Evolutionary conservation across 257 asterid species (phyloP).

Genomic region (Prunella vulgaris): DNA sequence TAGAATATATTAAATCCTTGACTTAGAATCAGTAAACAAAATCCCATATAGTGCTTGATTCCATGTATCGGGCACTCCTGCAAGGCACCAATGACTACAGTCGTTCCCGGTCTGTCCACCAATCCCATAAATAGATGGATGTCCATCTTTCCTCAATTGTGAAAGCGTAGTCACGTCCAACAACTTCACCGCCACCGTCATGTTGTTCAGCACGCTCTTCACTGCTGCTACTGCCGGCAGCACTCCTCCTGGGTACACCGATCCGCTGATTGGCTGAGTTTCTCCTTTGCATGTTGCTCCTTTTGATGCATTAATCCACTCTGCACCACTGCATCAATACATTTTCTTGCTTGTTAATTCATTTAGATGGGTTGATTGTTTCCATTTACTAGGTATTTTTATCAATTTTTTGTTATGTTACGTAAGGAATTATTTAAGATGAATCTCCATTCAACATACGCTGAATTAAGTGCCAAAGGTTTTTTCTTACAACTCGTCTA

Average conservation of each 20-base stretch:
- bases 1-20: conserved; percentile 3
- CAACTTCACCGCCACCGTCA: conserved; percentile 43
- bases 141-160: conserved; percentile 71
- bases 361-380: too few relatives aligned
- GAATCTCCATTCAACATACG: too few relatives aligned
- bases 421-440: too few relatives aligned
- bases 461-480: too few relatives aligned
- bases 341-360: not conserved
- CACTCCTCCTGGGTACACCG: conserved; percentile 46
- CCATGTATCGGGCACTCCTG: conserved; percentile 74
- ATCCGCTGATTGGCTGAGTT: conserved; percentile 36
- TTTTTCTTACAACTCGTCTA: too few relatives aligned
- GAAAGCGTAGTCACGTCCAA: conserved; percentile 62
- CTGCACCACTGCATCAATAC: conserved; percentile 37
- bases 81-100: conserved; percentile 81
- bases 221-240: conserved; percentile 54
- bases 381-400: too few relatives aligned
- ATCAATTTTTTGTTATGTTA: too few relatives aligned
- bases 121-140: conserved; percentile 50
- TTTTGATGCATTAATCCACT: conserved; percentile 45
- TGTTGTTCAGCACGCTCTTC: conserved; percentile 46
- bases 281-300: conserved; percentile 44
- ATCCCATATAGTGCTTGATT: conserved; percentile 48
- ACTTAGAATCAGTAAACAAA: conserved; percentile 20
- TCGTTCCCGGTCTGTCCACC: conserved; percentile 44